phyloP scores from a whole-genome alignment of 1,284 basidiomycete genomes.

The Thelephora terrestris region DNA sequence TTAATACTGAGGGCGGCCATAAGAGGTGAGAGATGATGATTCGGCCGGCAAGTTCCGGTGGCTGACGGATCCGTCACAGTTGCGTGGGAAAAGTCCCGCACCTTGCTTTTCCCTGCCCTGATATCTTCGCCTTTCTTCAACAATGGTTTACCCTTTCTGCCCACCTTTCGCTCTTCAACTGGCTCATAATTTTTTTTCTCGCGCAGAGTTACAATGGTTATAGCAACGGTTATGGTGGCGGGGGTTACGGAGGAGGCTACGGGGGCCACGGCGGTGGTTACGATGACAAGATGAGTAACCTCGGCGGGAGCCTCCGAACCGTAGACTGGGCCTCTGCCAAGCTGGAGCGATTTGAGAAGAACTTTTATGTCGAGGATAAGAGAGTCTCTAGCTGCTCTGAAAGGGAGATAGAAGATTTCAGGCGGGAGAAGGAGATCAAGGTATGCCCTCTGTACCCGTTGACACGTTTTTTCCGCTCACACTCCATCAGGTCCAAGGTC shows the following conservation, averaged over 20 bases:
- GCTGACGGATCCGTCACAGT: neutral
- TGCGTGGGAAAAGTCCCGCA: neutral
- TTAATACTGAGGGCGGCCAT: conserved; percentile 54
- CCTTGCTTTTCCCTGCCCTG: neutral
- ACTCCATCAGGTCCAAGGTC: conserved; percentile 69
- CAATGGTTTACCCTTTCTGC: neutral
- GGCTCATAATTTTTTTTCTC: neutral
- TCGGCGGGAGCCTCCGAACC: conserved; percentile 76
- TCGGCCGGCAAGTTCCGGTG: neutral
- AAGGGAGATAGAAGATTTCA: conserved; percentile 83
- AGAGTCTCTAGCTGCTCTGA: conserved; percentile 74
- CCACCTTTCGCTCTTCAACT: no score
- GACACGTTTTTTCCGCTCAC: neutral
- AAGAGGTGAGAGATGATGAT: neutral
- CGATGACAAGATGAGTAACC: conserved; percentile 74
- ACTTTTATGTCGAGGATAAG: conserved; percentile 96
- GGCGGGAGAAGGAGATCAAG: conserved; percentile 81
- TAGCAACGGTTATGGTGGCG: conserved; percentile 25
- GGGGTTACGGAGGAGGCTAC: conserved; percentile 41
- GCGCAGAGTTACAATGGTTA: conserved; percentile 28
- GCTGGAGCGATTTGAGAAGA: conserved; percentile 85
- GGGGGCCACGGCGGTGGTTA: conserved; percentile 43
- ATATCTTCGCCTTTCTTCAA: neutral
- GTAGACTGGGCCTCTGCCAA: conserved; percentile 79
- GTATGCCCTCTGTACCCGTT: conserved; percentile 25